Percentiles rank a stretch among this genome's conserved stretches.
These are phyloP conservation scores for Apophysomyces ossiformis DNA, from an alignment of 371 early-diverging fungal species.

Conservation along the genomic window DNA sequence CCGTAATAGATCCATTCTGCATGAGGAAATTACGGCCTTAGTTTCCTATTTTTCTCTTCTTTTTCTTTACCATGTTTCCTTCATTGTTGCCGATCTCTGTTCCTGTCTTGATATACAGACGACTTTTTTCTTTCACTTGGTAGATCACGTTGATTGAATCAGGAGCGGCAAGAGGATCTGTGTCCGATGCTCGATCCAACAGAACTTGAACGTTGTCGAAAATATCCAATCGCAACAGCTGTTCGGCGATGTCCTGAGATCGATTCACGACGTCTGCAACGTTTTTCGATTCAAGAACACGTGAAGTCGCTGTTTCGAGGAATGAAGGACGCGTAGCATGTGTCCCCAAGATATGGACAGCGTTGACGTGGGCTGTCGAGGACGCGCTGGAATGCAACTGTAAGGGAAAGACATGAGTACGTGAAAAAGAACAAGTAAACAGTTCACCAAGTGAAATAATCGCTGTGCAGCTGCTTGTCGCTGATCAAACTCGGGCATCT, in stretches of 20 bases:
- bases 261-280: slow-evolving; percentile 69
- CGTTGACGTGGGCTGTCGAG: slow-evolving; percentile 54
- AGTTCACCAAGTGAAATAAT: slow-evolving; percentile 36
- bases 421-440: not conserved
- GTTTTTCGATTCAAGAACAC: slow-evolving; percentile 54
- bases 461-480: slow-evolving; percentile 33
- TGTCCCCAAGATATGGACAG: slow-evolving; percentile 53
- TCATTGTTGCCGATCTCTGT: slow-evolving; percentile 85
- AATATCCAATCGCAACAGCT: slow-evolving; percentile 73
- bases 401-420: not conserved
- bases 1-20: slow-evolving; percentile 65
- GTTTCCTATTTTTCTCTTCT: slow-evolving; percentile 72
- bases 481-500: slow-evolving; percentile 14
- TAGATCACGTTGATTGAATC: slow-evolving; percentile 72
- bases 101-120: slow-evolving; percentile 78
- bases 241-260: slow-evolving; percentile 65
- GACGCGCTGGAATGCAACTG: slow-evolving; percentile 42
- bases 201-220: slow-evolving; percentile 71
- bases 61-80: slow-evolving; percentile 69
- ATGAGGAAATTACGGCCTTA: not conserved
- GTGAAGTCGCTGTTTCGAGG: slow-evolving; percentile 45
- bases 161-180: slow-evolving; percentile 52
- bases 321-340: slow-evolving; percentile 53
- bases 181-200: slow-evolving; percentile 65
- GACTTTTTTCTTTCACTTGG: slow-evolving; percentile 69